phyloP scores from a whole-genome alignment of 2,329 filamentous ascomycete species.

The Exophiala phaeomuriformis region DNA sequence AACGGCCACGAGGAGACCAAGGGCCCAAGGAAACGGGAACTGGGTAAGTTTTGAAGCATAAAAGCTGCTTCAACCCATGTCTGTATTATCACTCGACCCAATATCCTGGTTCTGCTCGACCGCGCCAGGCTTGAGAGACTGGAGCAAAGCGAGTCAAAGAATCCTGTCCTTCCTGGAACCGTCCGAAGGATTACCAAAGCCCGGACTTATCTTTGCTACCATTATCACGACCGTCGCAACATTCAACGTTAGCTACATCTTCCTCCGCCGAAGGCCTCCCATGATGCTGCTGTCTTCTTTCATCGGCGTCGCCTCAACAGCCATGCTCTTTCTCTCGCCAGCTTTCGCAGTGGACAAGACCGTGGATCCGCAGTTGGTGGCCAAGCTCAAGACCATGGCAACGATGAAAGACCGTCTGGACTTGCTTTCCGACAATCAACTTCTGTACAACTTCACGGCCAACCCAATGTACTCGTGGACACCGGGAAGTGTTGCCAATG shows the following conservation, averaged over 20 bases:
- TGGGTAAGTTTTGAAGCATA: constrained; percentile 10
- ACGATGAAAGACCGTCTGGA: constrained; percentile 42
- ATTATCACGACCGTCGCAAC: constrained; percentile 5
- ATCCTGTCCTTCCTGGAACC: background rate
- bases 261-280: constrained; percentile 1
- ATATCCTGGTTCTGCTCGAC: constrained; percentile 14
- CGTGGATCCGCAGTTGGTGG: constrained; percentile 36
- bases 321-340: constrained; percentile 23
- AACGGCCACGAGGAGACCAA: constrained; percentile 1
- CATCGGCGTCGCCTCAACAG: constrained; percentile 20
- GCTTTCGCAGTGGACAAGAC: constrained; percentile 35
- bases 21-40: background rate
- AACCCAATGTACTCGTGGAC: constrained; percentile 14
- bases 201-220: background rate
- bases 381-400: constrained; percentile 35
- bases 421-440: constrained; percentile 40
- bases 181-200: background rate
- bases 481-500: constrained; percentile 21
- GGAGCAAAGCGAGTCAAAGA: constrained; percentile 2
- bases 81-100: constrained; percentile 12
- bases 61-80: constrained; percentile 10
- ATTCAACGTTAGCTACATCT: constrained; percentile 8
- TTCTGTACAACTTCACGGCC: constrained; percentile 45
- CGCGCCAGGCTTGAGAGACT: constrained; percentile 3
- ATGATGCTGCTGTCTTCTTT: constrained; percentile 12